A percentile compares a stretch with the other conserved stretches of the same genome.
These are phyloP conservation scores for Brassica balearica DNA, from an alignment of 441 rosid genomes.

Conservation along the genomic window DNA sequence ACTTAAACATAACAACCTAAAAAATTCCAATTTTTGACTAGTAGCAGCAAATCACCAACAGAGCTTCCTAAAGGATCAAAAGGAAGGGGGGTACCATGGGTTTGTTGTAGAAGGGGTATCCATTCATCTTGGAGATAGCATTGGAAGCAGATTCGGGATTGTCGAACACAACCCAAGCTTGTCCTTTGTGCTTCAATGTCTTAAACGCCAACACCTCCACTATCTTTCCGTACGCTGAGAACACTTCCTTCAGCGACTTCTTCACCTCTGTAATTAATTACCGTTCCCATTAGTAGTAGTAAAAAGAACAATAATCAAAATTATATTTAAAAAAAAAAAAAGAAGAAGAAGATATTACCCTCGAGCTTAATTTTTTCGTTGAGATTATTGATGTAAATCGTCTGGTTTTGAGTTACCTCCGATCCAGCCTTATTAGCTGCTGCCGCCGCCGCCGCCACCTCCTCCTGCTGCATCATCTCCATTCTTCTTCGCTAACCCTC, in stretches of 20 bases:
- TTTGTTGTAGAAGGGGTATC: conserved; percentile 91
- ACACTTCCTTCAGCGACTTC: conserved; percentile 87
- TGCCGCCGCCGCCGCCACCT: conserved; percentile 12
- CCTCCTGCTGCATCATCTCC: conserved; percentile 38
- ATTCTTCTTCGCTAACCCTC: background rate
- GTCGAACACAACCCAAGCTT: conserved; percentile 97
- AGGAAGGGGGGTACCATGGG: conserved; percentile 54
- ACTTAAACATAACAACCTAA: no score
- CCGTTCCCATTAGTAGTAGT: background rate
- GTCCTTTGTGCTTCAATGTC: conserved; percentile 97
- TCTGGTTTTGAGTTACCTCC: conserved; percentile 70
- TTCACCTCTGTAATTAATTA: conserved; percentile 64
- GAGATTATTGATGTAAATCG: conserved; percentile 95
- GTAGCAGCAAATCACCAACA: no score
- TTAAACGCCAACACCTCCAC: conserved; percentile 88
- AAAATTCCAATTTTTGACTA: no score
- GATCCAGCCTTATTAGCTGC: conserved; percentile 51
- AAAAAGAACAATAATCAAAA: background rate
- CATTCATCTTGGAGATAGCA: conserved; percentile 88
- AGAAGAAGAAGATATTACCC: conserved; percentile 46
- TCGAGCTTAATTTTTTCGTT: conserved; percentile 95
- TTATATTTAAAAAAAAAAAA: background rate
- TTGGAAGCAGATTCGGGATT: conserved; percentile 74
- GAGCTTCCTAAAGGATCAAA: no score
- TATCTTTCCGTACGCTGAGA: conserved; percentile 92